Evolutionary conservation across 164 flowering plant species (phyloP), one percentile per base, ranked within the genome.

Genomic region (Santalum album): DNA sequence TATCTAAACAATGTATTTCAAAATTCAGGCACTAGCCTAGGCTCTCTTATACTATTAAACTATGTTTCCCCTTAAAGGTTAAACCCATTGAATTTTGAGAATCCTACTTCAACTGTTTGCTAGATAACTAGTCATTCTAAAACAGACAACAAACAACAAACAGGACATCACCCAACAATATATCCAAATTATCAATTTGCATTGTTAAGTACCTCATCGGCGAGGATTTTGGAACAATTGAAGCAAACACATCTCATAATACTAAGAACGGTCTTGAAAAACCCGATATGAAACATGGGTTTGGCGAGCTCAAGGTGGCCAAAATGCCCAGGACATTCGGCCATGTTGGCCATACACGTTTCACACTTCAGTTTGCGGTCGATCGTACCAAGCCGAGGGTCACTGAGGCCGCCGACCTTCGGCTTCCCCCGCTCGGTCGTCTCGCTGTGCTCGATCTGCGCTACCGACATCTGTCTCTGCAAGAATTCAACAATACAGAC

Each of bases 401-500:
- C 99, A 23, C 99, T 90, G 35, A 94, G 56, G 0, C 99, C 99
- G 0, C 69, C 88, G 0, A 67, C 63, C 80, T 94, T 94, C 42
- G 99, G 99, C 70, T 90, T 94, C 15, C 99, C 99, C 47, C 87
- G 73, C 76, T 90, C 95, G 26, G 83, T 94, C 16, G 97, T 94
- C 76, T 94, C 97, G 46, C 97, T 55, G 58, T 85, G 92, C 80
- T 87, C 92, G 38, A 94, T 77, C 62, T 90, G 95, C 49, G 87
- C 83, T 21, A 90, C 99, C 0, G 99, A 90, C 99, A 90, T 94
- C 82, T 90, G 97, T 70, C 99, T 76, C 98, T 92, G 90, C 73
- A 69, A 19, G 17, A 38, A 38, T 9, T 14, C 16, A 38, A 4
- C 9, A 38, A 3, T 15, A 12, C 0, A 38, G 9, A 29, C 4